Conservation (phyloP, 345 rosid species). For the Boechera stricta region DNA sequence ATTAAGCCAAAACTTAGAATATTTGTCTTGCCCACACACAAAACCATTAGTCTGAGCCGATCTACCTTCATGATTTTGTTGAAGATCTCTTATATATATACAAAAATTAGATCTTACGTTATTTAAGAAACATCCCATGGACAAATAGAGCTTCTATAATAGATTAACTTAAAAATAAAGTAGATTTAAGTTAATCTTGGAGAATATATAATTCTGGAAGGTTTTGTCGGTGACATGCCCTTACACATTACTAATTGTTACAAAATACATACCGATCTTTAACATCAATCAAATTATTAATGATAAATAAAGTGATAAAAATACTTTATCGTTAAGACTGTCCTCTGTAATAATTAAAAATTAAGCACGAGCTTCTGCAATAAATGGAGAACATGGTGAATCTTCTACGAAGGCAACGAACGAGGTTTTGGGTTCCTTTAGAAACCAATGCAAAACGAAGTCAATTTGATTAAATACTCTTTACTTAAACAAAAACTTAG, state of each 20-base stretch:
- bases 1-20: neutral
- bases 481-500: conserved; percentile 17
- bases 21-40: neutral
- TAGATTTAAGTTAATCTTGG: conserved; percentile 1
- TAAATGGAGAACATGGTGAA: conserved; percentile 42
- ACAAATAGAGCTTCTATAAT: neutral
- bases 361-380: conserved; percentile 31
- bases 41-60: neutral
- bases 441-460: conserved; percentile 31
- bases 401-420: conserved; percentile 42
- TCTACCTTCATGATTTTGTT: neutral
- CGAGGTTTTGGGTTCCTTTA: conserved; percentile 27
- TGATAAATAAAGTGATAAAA: conserved; percentile 8
- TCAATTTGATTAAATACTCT: conserved; percentile 20
- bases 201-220: conserved; percentile 17
- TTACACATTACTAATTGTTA: neutral
- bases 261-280: conserved; percentile 1
- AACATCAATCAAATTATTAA: conserved; percentile 2
- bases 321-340: conserved; percentile 8
- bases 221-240: conserved; percentile 40
- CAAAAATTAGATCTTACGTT: neutral
- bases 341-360: neutral
- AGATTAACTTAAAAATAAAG: neutral
- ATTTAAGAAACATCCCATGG: neutral
- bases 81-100: conserved; percentile 18